These are phyloP conservation scores for Amoebophrya sp. DNA, from an alignment of 169 alveolate genomes.

Conservation along the genomic window DNA sequence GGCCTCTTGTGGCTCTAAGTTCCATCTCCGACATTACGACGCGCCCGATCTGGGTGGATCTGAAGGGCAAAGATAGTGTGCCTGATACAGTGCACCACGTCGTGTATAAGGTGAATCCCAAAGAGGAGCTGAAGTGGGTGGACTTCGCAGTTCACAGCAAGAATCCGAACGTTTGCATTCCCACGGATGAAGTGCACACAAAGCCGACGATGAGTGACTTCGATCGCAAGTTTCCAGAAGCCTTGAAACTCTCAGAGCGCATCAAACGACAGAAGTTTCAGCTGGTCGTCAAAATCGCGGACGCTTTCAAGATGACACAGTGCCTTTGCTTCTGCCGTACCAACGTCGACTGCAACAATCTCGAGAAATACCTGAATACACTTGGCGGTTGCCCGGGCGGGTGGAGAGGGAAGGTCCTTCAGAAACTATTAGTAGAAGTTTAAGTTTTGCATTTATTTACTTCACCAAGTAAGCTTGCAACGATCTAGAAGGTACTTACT, in stretches of 20 bases:
- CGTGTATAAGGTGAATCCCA: slow-evolving; percentile 39
- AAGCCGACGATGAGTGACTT: slow-evolving; percentile 40
- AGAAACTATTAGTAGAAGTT: background rate
- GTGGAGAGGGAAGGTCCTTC: slow-evolving; percentile 39
- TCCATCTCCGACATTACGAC: slow-evolving; percentile 42
- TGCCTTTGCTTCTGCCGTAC: slow-evolving; percentile 57
- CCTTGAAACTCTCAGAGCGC: slow-evolving; percentile 41
- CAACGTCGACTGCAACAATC: slow-evolving; percentile 52
- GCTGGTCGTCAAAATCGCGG: slow-evolving; percentile 52
- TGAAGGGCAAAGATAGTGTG: slow-evolving; percentile 47
- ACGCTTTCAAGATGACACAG: slow-evolving; percentile 54
- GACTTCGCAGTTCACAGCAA: background rate
- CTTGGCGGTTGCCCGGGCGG: slow-evolving; percentile 43
- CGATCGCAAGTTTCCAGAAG: slow-evolving; percentile 32
- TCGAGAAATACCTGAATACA: slow-evolving; percentile 35
- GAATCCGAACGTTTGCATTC: background rate
- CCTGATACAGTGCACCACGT: slow-evolving; percentile 50
- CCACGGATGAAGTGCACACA: slow-evolving; percentile 24
- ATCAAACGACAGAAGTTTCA: slow-evolving; percentile 46
- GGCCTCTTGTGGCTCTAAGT: slow-evolving; percentile 37
- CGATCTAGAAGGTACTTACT: too few species aligned
- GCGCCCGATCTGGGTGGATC: slow-evolving; percentile 48
- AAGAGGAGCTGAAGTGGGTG: background rate
- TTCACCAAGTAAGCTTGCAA: too few species aligned
- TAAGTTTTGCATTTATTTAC: background rate